phyloP scores from a whole-genome alignment of 257 asterid genomes.

The Coffea canephora region DNA sequence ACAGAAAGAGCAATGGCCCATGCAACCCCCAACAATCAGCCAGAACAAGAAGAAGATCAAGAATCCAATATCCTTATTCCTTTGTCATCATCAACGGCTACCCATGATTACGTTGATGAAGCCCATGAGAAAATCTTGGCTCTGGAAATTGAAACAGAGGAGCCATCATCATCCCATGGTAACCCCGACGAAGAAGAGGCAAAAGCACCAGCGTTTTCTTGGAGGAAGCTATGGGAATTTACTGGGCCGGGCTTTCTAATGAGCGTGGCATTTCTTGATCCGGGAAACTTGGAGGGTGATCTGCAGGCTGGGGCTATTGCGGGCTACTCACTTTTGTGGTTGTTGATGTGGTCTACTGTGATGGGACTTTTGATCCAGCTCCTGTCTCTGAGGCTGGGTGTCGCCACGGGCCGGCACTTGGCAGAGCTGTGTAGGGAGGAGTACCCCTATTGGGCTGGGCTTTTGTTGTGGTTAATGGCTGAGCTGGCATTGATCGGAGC shows the following conservation, averaged over 20 bases:
- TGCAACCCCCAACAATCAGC: slow-evolving; percentile 2
- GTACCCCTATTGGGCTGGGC: slow-evolving; percentile 81
- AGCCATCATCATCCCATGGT: too few relatives aligned
- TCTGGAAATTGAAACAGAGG: slow-evolving; percentile 47
- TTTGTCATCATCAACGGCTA: slow-evolving; percentile 9
- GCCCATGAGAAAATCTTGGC: slow-evolving; percentile 56
- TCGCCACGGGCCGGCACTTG: slow-evolving; percentile 86
- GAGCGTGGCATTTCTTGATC: slow-evolving; percentile 93
- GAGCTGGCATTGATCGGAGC: slow-evolving; percentile 92
- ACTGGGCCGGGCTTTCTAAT: slow-evolving; percentile 94
- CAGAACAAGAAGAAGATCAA: slow-evolving; percentile 15
- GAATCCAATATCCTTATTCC: slow-evolving; percentile 25
- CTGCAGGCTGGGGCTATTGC: slow-evolving; percentile 98
- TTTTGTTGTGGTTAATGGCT: slow-evolving; percentile 84
- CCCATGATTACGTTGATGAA: slow-evolving; percentile 18
- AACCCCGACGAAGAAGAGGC: slow-evolving; percentile 26
- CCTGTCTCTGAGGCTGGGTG: slow-evolving; percentile 74
- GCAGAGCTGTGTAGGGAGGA: slow-evolving; percentile 93
- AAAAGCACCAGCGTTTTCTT: slow-evolving; percentile 65
- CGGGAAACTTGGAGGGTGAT: slow-evolving; percentile 95
- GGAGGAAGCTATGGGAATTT: slow-evolving; percentile 70
- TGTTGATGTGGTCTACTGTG: slow-evolving; percentile 82
- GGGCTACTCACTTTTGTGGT: slow-evolving; percentile 84
- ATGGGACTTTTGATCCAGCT: slow-evolving; percentile 90
- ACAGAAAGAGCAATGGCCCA: slow-evolving; percentile 4